phyloP scores from a whole-genome alignment of 192 early-diverging fungal genomes.

The Haplosporangium gracile region DNA sequence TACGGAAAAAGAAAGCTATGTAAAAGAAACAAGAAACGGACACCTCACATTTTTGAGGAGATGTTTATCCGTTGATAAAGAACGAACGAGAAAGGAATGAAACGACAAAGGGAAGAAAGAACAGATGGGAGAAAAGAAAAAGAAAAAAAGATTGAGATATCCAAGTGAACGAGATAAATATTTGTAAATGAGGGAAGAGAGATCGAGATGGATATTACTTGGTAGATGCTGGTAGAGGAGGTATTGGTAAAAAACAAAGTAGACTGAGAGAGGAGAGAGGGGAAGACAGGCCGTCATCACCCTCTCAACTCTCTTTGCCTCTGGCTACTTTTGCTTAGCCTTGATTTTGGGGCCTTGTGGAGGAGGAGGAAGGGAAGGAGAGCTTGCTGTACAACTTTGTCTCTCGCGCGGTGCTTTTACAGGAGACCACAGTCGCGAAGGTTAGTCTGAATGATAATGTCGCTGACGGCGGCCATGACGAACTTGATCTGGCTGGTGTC shows the following conservation, averaged over 20 bases:
- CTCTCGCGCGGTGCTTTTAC: constrained; percentile 55
- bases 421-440: constrained; percentile 83
- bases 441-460: constrained; percentile 90
- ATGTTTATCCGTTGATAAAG: neutral
- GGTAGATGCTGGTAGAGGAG: neutral
- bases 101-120: neutral
- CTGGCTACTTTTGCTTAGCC: too few relatives aligned
- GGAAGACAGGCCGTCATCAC: neutral
- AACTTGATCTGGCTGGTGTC: constrained; percentile 91
- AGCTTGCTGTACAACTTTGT: neutral
- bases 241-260: neutral
- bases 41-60: too few relatives aligned
- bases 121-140: neutral
- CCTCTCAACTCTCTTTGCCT: neutral
- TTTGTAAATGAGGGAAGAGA: neutral
- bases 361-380: neutral
- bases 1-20: neutral
- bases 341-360: too few relatives aligned
- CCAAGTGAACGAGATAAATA: neutral
- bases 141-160: neutral
- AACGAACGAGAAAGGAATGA: neutral
- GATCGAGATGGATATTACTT: neutral
- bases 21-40: neutral
- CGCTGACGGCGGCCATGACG: constrained; percentile 92
- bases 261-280: neutral